Percentiles rank a stretch among this genome's conserved stretches.
phyloP scores from a whole-genome alignment of 2,329 filamentous ascomycete genomes.

The Exophiala calicioides region DNA sequence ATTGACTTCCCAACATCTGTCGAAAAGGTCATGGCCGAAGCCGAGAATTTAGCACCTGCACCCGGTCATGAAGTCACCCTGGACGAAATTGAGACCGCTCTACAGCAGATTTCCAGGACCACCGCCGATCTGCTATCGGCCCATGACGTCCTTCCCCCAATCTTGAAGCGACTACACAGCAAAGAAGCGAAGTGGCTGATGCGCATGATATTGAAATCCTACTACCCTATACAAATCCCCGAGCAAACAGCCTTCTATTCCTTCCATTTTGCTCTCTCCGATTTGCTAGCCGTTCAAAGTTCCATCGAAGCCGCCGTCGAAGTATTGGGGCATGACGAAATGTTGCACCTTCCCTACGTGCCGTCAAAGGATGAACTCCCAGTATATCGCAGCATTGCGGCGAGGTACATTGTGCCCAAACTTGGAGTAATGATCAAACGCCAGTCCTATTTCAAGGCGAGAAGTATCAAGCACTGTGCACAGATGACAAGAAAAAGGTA shows the following conservation, averaged over 20 bases:
- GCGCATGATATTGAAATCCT: conserved; percentile 75
- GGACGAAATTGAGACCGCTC: conserved; percentile 68
- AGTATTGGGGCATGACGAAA: conserved; percentile 12
- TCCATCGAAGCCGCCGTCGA: conserved; percentile 26
- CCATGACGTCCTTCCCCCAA: conserved; percentile 51
- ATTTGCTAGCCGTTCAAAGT: conserved; percentile 34
- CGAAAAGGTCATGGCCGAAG: conserved; percentile 62
- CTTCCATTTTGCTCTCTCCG: conserved; percentile 70
- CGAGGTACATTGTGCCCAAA: conserved; percentile 47
- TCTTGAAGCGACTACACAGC: conserved; percentile 64
- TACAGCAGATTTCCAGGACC: conserved; percentile 64
- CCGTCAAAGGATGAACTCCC: conserved; percentile 11
- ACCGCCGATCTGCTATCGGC: conserved; percentile 42
- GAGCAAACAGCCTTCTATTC: conserved; percentile 55
- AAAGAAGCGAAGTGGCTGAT: conserved; percentile 85
- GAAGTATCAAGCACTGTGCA: conserved; percentile 72
- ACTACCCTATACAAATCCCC: conserved; percentile 67
- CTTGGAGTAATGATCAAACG: conserved; percentile 62
- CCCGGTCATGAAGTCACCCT: conserved; percentile 57
- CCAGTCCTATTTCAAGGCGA: conserved; percentile 60
- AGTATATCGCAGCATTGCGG: conserved; percentile 17
- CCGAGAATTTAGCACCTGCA: conserved; percentile 49
- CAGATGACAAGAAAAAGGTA: conserved; percentile 60
- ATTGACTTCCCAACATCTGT: conserved; percentile 72
- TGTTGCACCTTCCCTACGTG: conserved; percentile 15